phyloP scores from a whole-genome alignment of 2,329 filamentous ascomycete genomes.

The Fusarium sp. region DNA sequence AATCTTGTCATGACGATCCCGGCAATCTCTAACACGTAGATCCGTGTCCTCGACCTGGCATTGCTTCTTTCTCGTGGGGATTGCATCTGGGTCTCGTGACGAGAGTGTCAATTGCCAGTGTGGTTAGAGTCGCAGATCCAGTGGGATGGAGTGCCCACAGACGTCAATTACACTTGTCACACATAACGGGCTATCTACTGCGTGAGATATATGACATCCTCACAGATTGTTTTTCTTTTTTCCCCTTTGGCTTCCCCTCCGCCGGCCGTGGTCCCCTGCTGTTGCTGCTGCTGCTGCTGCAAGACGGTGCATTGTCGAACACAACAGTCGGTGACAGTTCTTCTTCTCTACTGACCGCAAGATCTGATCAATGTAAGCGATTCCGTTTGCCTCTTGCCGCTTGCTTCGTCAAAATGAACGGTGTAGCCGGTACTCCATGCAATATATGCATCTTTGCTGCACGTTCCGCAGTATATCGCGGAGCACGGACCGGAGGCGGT shows the following conservation, averaged over 20 bases:
- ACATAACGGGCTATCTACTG: conserved; percentile 11
- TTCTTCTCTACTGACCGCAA: conserved; percentile 22
- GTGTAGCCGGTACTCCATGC: conserved; percentile 16
- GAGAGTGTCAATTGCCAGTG: conserved; percentile 11
- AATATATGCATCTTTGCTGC: conserved; percentile 20
- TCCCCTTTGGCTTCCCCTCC: conserved; percentile 18
- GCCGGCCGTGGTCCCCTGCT: not conserved
- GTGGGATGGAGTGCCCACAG: conserved; percentile 8
- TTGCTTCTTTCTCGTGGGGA: conserved; percentile 12
- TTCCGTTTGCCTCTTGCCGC: conserved; percentile 23
- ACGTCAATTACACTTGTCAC: conserved; percentile 22
- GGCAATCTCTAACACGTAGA: conserved; percentile 8
- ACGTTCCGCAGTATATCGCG: conserved; percentile 14
- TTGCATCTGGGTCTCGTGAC: conserved; percentile 4
- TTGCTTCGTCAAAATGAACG: conserved; percentile 28
- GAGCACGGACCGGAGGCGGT: conserved; percentile 26
- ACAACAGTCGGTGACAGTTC: not conserved
- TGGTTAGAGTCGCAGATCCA: conserved; percentile 6
- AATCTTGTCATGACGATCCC: too few species aligned
- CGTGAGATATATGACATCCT: conserved; percentile 21
- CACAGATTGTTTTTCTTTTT: conserved; percentile 27
- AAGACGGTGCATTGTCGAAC: not conserved
- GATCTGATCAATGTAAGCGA: conserved; percentile 16
- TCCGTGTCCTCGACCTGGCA: conserved; percentile 4
- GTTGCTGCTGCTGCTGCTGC: not conserved